A percentile compares a stretch with the other conserved stretches of the same genome.
Evolutionary conservation across 2,329 filamentous ascomycete species (phyloP).

Genomic region (Hansfordia pulvinata): DNA sequence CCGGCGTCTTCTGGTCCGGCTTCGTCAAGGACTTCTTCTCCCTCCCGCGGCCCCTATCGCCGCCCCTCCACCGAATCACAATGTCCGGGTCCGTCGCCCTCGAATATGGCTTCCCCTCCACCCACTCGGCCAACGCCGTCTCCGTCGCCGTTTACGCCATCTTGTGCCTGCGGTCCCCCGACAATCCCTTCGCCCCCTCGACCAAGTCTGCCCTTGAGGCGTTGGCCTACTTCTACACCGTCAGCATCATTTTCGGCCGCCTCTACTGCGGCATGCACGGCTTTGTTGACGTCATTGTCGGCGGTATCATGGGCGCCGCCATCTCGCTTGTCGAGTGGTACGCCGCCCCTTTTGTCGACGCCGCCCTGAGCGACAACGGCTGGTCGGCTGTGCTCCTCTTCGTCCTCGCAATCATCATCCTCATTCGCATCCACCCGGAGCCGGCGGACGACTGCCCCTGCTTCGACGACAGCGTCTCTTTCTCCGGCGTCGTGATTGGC

Average conservation of each 20-base stretch:
- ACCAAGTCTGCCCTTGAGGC: slow-evolving; percentile 50
- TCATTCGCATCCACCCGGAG: slow-evolving; percentile 86
- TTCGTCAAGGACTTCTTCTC: slow-evolving; percentile 93
- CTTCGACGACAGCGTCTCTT: slow-evolving; percentile 91
- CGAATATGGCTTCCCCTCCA: slow-evolving; percentile 95
- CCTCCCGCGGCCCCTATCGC: slow-evolving; percentile 80
- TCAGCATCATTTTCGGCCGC: slow-evolving; percentile 80
- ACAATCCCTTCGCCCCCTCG: slow-evolving; percentile 45
- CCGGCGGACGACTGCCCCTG: slow-evolving; percentile 95
- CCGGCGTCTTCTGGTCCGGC: slow-evolving; percentile 76
- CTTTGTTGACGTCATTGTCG: slow-evolving; percentile 79
- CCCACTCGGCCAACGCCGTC: slow-evolving; percentile 92
- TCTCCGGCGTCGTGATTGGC: slow-evolving; percentile 81
- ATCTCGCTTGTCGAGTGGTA: slow-evolving; percentile 47
- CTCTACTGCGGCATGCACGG: slow-evolving; percentile 99
- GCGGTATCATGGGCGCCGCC: slow-evolving; percentile 60
- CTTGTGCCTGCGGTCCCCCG: slow-evolving; percentile 51
- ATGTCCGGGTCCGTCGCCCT: slow-evolving; percentile 93
- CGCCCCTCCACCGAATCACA: slow-evolving; percentile 84
- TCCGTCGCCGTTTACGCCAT: slow-evolving; percentile 82
- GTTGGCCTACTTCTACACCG: slow-evolving; percentile 70
- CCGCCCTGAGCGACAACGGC: slow-evolving; percentile 52
- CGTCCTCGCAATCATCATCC: slow-evolving; percentile 52
- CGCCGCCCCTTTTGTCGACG: slow-evolving; percentile 49
- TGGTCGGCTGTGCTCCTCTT: slow-evolving; percentile 52